Evolutionary conservation across 192 early-diverging fungal species (phyloP), one percentile per base, ranked within the genome.

Genomic region (Umbelopsis sp.): DNA sequence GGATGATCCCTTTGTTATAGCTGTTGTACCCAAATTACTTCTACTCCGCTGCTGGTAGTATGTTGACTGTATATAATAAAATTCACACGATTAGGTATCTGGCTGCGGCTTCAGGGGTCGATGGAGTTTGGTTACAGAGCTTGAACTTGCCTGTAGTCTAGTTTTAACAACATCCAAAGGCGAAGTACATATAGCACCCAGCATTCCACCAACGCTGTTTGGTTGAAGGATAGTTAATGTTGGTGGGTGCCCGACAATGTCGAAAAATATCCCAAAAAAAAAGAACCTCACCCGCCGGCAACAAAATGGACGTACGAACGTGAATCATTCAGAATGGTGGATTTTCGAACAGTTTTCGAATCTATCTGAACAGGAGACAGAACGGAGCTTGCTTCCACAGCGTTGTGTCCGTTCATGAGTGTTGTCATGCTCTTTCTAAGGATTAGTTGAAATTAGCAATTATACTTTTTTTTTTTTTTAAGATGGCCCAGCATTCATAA

Each of bases 151-250:
- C 85, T 99, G 97, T 71, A 97, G 83, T 32, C 96, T 89, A 6
- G 96, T 97, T 71, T 96, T 97, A 52, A 97, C 89, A 14, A 98
- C 95, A 74, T 98, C 97, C 32, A 98, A 83, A 0, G 97, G 97
- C 51, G 92, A 97, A 26, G 95, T 97, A 1, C 90, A 85, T 0
- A 94, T 73, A 22, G 97, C 97, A 34, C 95, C 97, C 26, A 90
- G 81, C 90, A 89, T 87, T 0, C 91, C 93, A 34, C 90, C 91
- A 4, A 90, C 75, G 68, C 89, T 88, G 76, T 21, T 76, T 66
- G 50, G 26, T 53, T 29, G 7, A 22, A 45, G 34, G 65, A 44
- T 17, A 68, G 36, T 45, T 53, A 38, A 21, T 24, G 29, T 21
- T 31, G 34, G 8, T 5, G 17, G 14, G 31, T 3, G 26, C n/a